Percentiles rank a stretch among this genome's conserved stretches.
Evolutionary conservation across 139 green algal species (phyloP).

Genomic region (Astrephomene gubernaculifera): DNA sequence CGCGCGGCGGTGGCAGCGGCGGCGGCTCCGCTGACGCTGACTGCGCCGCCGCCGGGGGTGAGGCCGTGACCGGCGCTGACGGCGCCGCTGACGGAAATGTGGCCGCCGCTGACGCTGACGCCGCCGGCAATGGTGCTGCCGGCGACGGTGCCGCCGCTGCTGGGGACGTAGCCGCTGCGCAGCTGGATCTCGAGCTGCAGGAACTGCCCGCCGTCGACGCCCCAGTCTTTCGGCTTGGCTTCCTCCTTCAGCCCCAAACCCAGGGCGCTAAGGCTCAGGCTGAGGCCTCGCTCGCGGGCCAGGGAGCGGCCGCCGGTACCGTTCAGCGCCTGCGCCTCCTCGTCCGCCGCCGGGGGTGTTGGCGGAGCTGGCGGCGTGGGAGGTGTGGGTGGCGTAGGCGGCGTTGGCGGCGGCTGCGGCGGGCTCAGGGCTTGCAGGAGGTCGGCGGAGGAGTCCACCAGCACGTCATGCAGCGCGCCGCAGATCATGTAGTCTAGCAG

Average conservation of each 20-base stretch:
- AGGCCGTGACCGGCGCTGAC: not conserved
- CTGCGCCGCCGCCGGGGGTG: not conserved
- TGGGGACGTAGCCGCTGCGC: not conserved
- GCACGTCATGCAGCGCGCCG: slow-evolving; percentile 68
- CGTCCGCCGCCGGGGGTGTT: not conserved
- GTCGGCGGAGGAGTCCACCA: slow-evolving; percentile 56
- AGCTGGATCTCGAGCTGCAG: slow-evolving; percentile 1
- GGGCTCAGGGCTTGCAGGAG: slow-evolving; percentile 51
- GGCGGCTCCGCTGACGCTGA: not conserved
- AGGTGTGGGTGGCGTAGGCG: not conserved
- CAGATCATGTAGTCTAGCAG: slow-evolving; percentile 84
- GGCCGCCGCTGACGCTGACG: not conserved
- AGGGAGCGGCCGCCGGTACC: not conserved
- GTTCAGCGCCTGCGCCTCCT: not conserved
- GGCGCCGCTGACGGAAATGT: not conserved
- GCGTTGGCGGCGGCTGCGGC: not conserved
- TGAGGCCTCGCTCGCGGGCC: not conserved
- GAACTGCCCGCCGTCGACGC: slow-evolving; percentile 27
- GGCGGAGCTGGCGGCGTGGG: not conserved
- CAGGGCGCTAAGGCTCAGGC: too few relatives aligned
- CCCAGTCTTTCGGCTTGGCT: not conserved
- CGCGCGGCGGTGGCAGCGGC: not conserved
- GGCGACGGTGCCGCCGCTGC: not conserved
- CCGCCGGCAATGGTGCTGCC: not conserved
- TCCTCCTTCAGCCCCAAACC: not conserved